phyloP scores from a whole-genome alignment of 2,329 filamentous ascomycete genomes.

The Colletotrichum viniferum region DNA sequence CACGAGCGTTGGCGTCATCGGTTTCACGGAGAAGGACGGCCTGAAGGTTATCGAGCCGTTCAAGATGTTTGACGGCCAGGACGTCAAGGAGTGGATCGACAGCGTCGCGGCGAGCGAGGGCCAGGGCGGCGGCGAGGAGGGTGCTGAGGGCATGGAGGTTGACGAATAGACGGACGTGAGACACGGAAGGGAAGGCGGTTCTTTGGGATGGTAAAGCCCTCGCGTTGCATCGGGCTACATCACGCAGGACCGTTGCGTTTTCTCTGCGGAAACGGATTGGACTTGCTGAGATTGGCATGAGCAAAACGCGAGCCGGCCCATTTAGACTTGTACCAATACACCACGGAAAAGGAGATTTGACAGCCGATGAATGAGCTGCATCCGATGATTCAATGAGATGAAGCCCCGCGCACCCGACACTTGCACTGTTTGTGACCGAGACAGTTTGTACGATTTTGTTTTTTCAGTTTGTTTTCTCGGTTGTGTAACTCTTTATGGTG shows the following conservation, averaged over 20 bases:
- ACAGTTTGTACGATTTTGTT: not conserved
- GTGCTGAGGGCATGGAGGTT: conserved; percentile 38
- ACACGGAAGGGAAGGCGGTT: not conserved
- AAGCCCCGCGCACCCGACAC: not conserved
- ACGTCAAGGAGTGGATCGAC: conserved; percentile 86
- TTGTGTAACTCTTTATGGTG: conserved; percentile 14
- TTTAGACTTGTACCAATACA: conserved; percentile 21
- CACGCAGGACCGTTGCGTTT: not conserved
- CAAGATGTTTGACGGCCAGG: conserved; percentile 87
- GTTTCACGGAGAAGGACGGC: conserved; percentile 54
- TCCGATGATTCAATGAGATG: not conserved
- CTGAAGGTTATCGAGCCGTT: conserved; percentile 74
- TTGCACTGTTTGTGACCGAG: not conserved
- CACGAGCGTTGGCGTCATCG: conserved; percentile 88
- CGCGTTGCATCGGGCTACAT: not conserved
- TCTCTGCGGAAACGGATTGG: not conserved
- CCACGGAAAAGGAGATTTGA: conserved; percentile 11
- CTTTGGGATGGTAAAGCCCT: not conserved
- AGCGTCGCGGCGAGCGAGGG: conserved; percentile 60
- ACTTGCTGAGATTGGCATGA: not conserved
- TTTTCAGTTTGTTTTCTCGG: not conserved
- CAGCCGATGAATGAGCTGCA: conserved; percentile 14
- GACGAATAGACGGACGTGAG: conserved; percentile 28
- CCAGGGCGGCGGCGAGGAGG: conserved; percentile 45
- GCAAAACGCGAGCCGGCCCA: conserved; percentile 2